These are phyloP conservation scores for Aspergillus niger DNA, from an alignment of 2,329 filamentous ascomycete genomes.

Conservation along the genomic window DNA sequence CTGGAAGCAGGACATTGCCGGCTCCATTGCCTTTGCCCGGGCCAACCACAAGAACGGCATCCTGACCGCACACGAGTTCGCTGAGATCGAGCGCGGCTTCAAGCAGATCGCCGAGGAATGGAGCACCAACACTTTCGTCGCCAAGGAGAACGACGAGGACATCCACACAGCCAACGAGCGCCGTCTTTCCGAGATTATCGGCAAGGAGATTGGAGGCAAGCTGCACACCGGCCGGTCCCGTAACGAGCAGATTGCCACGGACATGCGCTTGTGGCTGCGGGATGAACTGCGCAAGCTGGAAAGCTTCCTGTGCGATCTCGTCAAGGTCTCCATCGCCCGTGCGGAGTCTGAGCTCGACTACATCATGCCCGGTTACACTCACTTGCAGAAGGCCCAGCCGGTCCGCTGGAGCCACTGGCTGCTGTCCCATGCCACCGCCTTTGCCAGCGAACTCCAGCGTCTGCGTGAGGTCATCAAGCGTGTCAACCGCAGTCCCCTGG, in stretches of 20 bases:
- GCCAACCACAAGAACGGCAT: slow-evolving; percentile 77
- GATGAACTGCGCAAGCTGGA: slow-evolving; percentile 73
- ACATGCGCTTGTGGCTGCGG: slow-evolving; percentile 87
- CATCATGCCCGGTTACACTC: slow-evolving; percentile 87
- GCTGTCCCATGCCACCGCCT: slow-evolving; percentile 71
- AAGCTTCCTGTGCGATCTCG: slow-evolving; percentile 65
- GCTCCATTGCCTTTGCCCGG: slow-evolving; percentile 77
- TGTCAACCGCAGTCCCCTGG: slow-evolving; percentile 73
- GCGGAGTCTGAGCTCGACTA: slow-evolving; percentile 74
- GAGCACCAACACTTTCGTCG: slow-evolving; percentile 40
- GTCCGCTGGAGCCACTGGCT: slow-evolving; percentile 83
- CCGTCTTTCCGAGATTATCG: slow-evolving; percentile 78
- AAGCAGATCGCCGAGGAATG: slow-evolving; percentile 54
- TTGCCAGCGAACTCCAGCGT: slow-evolving; percentile 73
- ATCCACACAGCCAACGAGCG: slow-evolving; percentile 74
- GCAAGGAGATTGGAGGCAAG: slow-evolving; percentile 82
- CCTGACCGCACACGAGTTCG: slow-evolving; percentile 71
- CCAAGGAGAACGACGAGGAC: slow-evolving; percentile 52
- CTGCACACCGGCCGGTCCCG: slow-evolving; percentile 84
- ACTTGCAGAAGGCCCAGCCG: slow-evolving; percentile 79
- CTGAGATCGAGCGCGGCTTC: slow-evolving; percentile 72
- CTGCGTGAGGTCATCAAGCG: slow-evolving; percentile 70
- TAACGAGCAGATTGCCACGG: slow-evolving; percentile 87
- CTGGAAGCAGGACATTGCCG: slow-evolving; percentile 77
- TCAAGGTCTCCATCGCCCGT: slow-evolving; percentile 68